Conservation (phyloP, 176 grass and related monocot species). For the Carex myosuroides region DNA sequence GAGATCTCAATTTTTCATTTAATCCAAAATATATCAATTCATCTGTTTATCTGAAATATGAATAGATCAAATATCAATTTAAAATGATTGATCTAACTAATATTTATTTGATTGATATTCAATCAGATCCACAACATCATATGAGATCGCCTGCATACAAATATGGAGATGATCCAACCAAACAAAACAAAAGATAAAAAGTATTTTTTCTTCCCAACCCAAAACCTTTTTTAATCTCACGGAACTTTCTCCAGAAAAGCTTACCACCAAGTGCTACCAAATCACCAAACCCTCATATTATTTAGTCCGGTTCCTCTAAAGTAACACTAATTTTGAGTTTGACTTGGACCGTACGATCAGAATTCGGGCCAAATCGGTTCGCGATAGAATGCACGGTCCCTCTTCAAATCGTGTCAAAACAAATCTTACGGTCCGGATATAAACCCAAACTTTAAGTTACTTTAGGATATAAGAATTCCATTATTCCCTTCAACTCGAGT, state of each 20-base stretch:
- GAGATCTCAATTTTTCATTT: no score
- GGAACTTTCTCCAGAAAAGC: conserved; percentile 1
- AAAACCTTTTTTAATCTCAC: background rate
- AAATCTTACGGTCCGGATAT: no score
- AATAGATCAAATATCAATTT: background rate
- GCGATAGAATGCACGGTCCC: no score
- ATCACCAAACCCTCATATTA: background rate
- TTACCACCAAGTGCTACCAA: background rate
- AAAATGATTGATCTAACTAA: no score
- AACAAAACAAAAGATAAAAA: background rate
- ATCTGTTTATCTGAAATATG: background rate
- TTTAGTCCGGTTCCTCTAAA: no score
- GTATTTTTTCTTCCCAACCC: background rate
- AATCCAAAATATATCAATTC: no score
- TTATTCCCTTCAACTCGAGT: background rate
- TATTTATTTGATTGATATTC: background rate
- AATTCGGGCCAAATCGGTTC: no score
- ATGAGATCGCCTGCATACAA: background rate
- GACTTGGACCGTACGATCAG: no score
- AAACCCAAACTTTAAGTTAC: no score
- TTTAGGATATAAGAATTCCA: no score
- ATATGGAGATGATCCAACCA: background rate
- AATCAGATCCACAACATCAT: background rate
- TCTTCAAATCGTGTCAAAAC: no score
- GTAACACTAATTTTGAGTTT: no score